A percentile compares a stretch with the other conserved stretches of the same genome.
These are phyloP conservation scores for Candida insectorum DNA, from an alignment of 805 yeast species.

Conservation along the genomic window DNA sequence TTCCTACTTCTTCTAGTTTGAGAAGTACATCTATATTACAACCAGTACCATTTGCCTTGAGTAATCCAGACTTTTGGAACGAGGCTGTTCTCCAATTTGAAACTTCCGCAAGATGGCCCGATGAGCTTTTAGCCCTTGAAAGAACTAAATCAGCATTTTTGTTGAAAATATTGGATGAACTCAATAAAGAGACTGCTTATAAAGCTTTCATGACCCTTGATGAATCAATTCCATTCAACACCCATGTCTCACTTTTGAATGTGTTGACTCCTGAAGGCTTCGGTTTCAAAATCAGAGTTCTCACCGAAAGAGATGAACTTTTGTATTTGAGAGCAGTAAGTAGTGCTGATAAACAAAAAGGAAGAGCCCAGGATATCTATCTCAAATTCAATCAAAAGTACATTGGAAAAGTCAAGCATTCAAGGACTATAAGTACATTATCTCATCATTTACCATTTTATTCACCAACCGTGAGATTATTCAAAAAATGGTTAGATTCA, in stretches of 20 bases:
- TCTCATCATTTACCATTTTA: conserved; percentile 69
- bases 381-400: conserved; percentile 64
- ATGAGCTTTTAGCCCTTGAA: conserved; percentile 79
- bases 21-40: conserved; percentile 72
- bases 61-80: conserved; percentile 75
- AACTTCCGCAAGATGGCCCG: conserved; percentile 92
- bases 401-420: conserved; percentile 70
- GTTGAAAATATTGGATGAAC: conserved; percentile 52
- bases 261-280: conserved; percentile 85
- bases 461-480: conserved; percentile 76
- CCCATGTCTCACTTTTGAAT: conserved; percentile 54
- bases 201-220: conserved; percentile 64
- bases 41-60: conserved; percentile 79
- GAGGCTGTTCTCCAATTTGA: conserved; percentile 85
- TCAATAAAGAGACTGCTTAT: conserved; percentile 53
- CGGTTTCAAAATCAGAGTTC: conserved; percentile 74
- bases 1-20: conserved; percentile 71
- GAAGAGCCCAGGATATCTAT: conserved; percentile 57
- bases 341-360: conserved; percentile 60
- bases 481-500: conserved; percentile 86
- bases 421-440: conserved; percentile 70
- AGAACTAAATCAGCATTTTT: conserved; percentile 88
- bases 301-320: conserved; percentile 80
- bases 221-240: conserved; percentile 58
- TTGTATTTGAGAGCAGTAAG: conserved; percentile 70